Conservation (phyloP, 1,139 yeast species). For the Arxiozyma telluris region DNA sequence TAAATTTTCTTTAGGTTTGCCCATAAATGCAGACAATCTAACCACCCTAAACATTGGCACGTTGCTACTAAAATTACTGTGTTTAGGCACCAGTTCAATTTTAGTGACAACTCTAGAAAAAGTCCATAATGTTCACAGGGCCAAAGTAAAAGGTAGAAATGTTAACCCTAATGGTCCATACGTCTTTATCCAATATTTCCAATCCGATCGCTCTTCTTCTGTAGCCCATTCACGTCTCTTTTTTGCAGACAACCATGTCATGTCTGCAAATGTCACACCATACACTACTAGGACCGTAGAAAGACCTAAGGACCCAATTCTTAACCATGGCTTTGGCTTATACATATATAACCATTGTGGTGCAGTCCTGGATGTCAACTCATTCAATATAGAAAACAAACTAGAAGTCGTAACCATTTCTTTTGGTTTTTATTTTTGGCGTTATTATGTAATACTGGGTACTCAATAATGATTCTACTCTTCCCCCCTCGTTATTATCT, state of each 20-base stretch:
- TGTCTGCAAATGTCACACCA: slow-evolving; percentile 25
- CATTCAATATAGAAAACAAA: slow-evolving; percentile 42
- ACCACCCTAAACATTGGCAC: slow-evolving; percentile 19
- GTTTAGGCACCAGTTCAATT: slow-evolving; percentile 21
- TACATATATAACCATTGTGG: slow-evolving; percentile 21
- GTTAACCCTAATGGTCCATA: slow-evolving; percentile 21
- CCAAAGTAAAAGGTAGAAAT: slow-evolving; percentile 24
- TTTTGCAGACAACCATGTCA: slow-evolving; percentile 22
- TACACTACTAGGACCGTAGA: slow-evolving; percentile 23
- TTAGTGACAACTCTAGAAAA: slow-evolving; percentile 25
- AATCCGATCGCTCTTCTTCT: slow-evolving; percentile 7
- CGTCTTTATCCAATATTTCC: slow-evolving; percentile 8
- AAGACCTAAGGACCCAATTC: slow-evolving; percentile 20
- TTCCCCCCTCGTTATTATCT: not conserved
- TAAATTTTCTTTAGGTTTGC: slow-evolving; percentile 9
- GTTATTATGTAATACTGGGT: not conserved
- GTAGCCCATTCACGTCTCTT: slow-evolving; percentile 13
- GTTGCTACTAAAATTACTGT: not conserved
- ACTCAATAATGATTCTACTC: not conserved
- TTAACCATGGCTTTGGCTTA: slow-evolving; percentile 3
- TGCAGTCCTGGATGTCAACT: slow-evolving; percentile 4
- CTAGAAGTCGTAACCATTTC: not conserved
- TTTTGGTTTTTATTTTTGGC: too few relatives aligned
- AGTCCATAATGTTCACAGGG: slow-evolving; percentile 19
- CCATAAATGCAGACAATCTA: slow-evolving; percentile 19